phyloP scores from a whole-genome alignment of 2,329 filamentous ascomycete genomes.

The Aspergillus carbonarius region DNA sequence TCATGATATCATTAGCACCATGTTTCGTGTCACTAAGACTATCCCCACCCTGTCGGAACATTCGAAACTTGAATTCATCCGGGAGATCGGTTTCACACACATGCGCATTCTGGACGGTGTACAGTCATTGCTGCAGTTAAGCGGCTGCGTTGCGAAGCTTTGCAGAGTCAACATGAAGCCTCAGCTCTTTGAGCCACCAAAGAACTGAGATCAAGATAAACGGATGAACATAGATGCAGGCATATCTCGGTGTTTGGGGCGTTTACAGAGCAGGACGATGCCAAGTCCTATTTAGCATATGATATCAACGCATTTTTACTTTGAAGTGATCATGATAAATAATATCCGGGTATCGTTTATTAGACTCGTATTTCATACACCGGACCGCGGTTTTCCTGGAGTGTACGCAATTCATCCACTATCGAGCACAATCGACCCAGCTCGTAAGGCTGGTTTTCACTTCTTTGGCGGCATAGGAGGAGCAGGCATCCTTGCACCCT shows the following conservation, averaged over 20 bases:
- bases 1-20: conserved; percentile 97
- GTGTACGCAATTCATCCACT: background rate
- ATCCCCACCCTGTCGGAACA: conserved; percentile 90
- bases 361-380: background rate
- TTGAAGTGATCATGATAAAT: background rate
- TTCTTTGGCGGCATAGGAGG: conserved; percentile 12
- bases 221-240: conserved; percentile 10
- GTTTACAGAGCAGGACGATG: conserved; percentile 6
- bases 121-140: conserved; percentile 89
- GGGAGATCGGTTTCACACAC: conserved; percentile 97
- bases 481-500: conserved; percentile 27
- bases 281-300: conserved; percentile 3
- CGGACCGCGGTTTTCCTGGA: background rate
- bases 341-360: background rate
- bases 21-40: conserved; percentile 98
- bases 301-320: background rate
- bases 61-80: conserved; percentile 94
- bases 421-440: background rate
- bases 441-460: background rate
- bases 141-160: conserved; percentile 84
- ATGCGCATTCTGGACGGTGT: conserved; percentile 99
- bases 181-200: conserved; percentile 64
- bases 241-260: conserved; percentile 26
- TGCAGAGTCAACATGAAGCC: conserved; percentile 98
- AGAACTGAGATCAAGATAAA: conserved; percentile 21